Evolutionary conservation across 2,329 filamentous ascomycete genomes (phyloP).

Genomic region (Colletotrichum truncatum): DNA sequence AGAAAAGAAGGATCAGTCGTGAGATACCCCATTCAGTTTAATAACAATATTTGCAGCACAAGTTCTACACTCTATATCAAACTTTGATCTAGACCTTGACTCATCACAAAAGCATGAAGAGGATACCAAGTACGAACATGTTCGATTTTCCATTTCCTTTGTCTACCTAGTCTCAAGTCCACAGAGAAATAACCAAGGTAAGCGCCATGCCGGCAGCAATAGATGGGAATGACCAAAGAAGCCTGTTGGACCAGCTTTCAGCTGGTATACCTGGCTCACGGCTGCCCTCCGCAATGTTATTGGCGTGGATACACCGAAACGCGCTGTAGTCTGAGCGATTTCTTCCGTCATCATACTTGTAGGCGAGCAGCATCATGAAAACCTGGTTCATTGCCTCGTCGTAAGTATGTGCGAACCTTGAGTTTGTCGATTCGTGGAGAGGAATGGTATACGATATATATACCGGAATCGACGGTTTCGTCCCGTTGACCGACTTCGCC

Average conservation of each 20-base stretch:
- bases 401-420: background rate
- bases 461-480: background rate
- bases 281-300: background rate
- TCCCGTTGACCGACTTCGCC: no score
- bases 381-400: background rate
- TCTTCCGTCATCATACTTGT: background rate
- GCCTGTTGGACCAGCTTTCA: no score
- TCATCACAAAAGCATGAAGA: no score
- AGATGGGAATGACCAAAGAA: no score
- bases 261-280: background rate
- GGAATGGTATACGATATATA: background rate
- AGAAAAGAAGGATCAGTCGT: background rate
- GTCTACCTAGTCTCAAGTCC: no score
- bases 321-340: background rate
- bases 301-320: background rate
- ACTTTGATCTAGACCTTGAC: background rate
- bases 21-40: background rate
- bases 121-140: no score
- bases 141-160: no score
- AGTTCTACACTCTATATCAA: background rate
- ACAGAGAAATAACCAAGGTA: no score
- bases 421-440: background rate
- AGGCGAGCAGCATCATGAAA: background rate
- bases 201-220: no score
- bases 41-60: background rate